Evolutionary conservation across 2,329 filamentous ascomycete species (phyloP), one percentile per base, ranked within the genome.

Genomic region (Hypoxylon sp.): DNA sequence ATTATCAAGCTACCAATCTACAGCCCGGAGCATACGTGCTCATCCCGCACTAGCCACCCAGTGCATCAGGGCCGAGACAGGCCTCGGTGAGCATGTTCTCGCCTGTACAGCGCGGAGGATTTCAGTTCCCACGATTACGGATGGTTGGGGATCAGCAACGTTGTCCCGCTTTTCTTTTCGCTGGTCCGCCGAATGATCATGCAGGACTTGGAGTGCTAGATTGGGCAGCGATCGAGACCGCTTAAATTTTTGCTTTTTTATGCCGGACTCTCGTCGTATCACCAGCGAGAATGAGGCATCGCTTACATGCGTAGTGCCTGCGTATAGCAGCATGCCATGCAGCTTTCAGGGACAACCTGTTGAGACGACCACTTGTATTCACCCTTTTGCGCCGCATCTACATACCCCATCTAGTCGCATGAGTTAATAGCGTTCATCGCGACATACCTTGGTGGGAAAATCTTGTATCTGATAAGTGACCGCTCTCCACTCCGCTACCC

Each of bases 201-300:
- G 48, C 54, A 59, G 37, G 55, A 63, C 63, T 59, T 39, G 50
- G 57, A 29, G 46, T 31, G 42, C 46, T 39, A 53, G 68, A 68
- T 71, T 68, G 59, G 65, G 65, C 59, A 68, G 68, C 68, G 61
- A 68, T 65, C 68, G 33, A 59, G 54, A 17, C 59, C 31, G 19
- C 48, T 48, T 59, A 24, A 13, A 13, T 46, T 29, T 39, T 19
- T 33, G 14, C 22, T 53, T 46, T 46, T 37, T 31, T 39, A 17
- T 31, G 33, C 52, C 44, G 26, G 26, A 44, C 29, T 35, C 14
- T 61, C 22, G 24, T 53, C 53, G 35, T 48, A 37, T 58, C 46
- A 37, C 13, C 52, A 39, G 52, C 31, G 53, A 44, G 29, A 39
- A 54, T 62, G 35, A 46, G 35, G 46, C 31, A 39, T 53, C 37